Percentiles rank a stretch among this genome's conserved stretches.
These are phyloP conservation scores for Fusarium devonianum DNA, from an alignment of 2,329 filamentous ascomycete species.

Conservation along the genomic window DNA sequence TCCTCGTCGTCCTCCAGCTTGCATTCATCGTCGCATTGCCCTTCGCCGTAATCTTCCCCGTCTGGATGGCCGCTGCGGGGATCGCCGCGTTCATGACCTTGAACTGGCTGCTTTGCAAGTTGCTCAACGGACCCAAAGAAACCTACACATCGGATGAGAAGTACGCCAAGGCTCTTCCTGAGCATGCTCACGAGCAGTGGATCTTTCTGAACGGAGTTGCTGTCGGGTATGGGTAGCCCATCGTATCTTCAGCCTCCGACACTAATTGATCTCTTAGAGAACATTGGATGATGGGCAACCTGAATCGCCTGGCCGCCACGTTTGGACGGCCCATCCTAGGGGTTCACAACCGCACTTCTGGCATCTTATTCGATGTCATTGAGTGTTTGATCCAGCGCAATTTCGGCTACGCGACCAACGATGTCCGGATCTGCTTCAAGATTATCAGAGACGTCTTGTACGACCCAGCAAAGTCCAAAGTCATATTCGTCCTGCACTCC, in stretches of 20 bases:
- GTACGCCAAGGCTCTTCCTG: constrained; percentile 56
- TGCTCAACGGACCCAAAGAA: constrained; percentile 58
- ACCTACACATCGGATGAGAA: constrained; percentile 61
- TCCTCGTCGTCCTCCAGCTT: constrained; percentile 67
- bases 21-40: constrained; percentile 67
- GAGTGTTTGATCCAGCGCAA: constrained; percentile 81
- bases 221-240: constrained; percentile 58
- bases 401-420: constrained; percentile 73
- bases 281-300: constrained; percentile 73
- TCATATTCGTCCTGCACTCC: constrained; percentile 77
- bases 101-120: constrained; percentile 59
- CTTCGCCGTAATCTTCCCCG: constrained; percentile 53
- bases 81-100: constrained; percentile 55
- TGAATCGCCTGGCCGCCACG: constrained; percentile 74
- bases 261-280: constrained; percentile 48
- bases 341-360: constrained; percentile 78
- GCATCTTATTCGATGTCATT: constrained; percentile 77
- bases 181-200: constrained; percentile 73
- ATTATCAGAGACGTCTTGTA: constrained; percentile 70
- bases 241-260: background rate
- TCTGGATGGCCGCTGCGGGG: constrained; percentile 55
- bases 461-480: constrained; percentile 67
- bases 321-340: constrained; percentile 76
- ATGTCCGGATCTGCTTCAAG: constrained; percentile 68
- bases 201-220: constrained; percentile 81